These are phyloP conservation scores for Knoxia roxburghii DNA, from an alignment of 257 asterid species.

Conservation along the genomic window DNA sequence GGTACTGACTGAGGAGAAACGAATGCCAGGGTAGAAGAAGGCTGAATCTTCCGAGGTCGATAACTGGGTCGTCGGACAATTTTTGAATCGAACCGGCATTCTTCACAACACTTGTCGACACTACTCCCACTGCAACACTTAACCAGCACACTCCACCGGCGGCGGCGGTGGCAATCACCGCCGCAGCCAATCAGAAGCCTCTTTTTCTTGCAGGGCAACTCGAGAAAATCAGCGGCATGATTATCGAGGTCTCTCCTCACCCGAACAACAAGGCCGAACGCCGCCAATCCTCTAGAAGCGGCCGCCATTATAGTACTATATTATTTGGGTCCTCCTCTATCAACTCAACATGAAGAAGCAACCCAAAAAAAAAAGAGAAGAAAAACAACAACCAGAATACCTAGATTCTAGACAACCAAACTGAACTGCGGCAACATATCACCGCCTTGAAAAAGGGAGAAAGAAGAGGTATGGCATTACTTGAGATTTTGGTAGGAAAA, in stretches of 20 bases:
- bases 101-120: slow-evolving; percentile 42
- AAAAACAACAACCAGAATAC: slow-evolving; percentile 17
- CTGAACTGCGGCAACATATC: not conserved
- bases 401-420: slow-evolving; percentile 22
- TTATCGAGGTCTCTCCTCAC: not conserved
- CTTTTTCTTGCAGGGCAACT: slow-evolving; percentile 47
- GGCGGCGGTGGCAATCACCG: not conserved
- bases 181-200: slow-evolving; percentile 13
- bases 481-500: not conserved
- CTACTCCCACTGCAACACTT: slow-evolving; percentile 49
- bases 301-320: slow-evolving; percentile 30
- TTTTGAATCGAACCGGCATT: slow-evolving; percentile 43
- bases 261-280: slow-evolving; percentile 13
- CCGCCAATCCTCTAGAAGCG: slow-evolving; percentile 49
- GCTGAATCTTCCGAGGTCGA: slow-evolving; percentile 29
- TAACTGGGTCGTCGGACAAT: slow-evolving; percentile 26
- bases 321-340: not conserved
- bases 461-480: slow-evolving; percentile 15
- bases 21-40: slow-evolving; percentile 46
- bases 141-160: slow-evolving; percentile 19
- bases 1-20: slow-evolving; percentile 52
- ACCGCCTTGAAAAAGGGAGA: not conserved
- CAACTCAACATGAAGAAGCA: not conserved
- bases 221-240: slow-evolving; percentile 13
- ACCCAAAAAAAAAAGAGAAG: not conserved